phyloP scores from a whole-genome alignment of 2,329 filamentous ascomycete species.

The Colletotrichum graminicola region DNA sequence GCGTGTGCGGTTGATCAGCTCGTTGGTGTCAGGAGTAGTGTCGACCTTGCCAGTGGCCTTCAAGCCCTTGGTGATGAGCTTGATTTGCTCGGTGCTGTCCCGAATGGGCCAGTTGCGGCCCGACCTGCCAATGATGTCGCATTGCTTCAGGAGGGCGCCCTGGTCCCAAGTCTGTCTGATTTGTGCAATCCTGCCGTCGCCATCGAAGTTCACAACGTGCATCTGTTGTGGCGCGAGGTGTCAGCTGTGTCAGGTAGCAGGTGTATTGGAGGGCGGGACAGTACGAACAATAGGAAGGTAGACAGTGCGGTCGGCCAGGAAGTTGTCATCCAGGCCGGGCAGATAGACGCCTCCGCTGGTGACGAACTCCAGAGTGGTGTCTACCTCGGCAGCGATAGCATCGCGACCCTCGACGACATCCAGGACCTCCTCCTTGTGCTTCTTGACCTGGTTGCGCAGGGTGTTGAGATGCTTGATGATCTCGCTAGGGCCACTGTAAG shows the following conservation, averaged over 20 bases:
- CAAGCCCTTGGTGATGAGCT: conserved; percentile 75
- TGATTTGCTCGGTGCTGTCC: conserved; percentile 86
- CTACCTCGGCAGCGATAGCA: conserved; percentile 80
- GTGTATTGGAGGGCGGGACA: background rate
- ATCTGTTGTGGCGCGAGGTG: conserved; percentile 62
- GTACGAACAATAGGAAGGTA: conserved; percentile 83
- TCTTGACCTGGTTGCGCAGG: conserved; percentile 80
- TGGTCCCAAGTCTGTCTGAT: conserved; percentile 97
- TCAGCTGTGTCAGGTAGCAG: conserved; percentile 23
- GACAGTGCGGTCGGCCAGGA: conserved; percentile 84
- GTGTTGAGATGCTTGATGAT: conserved; percentile 86
- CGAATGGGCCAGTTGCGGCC: conserved; percentile 96
- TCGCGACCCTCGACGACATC: conserved; percentile 78
- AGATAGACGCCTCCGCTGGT: conserved; percentile 87
- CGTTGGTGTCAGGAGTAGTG: conserved; percentile 52
- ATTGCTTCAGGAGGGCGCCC: conserved; percentile 88
- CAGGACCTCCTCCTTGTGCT: conserved; percentile 84
- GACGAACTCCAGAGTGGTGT: conserved; percentile 86
- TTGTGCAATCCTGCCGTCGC: conserved; percentile 81
- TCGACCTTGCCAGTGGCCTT: conserved; percentile 59
- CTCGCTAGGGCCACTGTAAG: conserved; percentile 76
- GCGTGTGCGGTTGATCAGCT: conserved; percentile 59
- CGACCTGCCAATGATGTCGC: conserved; percentile 91
- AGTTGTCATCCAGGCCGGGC: conserved; percentile 93
- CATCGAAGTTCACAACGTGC: conserved; percentile 89